Evolutionary conservation across 139 green algal species (phyloP), one percentile per base, ranked within the genome.

Genomic region (Micractinium sp.): DNA sequence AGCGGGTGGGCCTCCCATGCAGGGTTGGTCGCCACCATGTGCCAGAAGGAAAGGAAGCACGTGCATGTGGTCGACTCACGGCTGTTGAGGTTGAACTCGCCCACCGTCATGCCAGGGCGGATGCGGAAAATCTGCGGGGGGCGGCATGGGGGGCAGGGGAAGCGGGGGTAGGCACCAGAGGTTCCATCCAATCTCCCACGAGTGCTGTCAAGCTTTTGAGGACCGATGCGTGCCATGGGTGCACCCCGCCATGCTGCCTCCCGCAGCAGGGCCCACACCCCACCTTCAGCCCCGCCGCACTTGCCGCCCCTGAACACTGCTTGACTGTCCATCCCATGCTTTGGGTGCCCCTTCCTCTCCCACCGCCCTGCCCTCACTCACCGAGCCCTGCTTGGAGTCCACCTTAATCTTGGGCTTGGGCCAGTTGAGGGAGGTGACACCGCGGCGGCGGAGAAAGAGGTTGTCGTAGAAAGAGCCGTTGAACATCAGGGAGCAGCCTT

Each of bases 341-440:
- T 25, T 12, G 14, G 9, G 47, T 56, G 71, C 71, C 71, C 27
- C 63, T 82, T 67, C 19, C 39, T 39, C 9, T 84, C 67, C 15
- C 18, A 3, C 53, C 22, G 31, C 19, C 35, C 85, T n/a, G 56
- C 20, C 47, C 25, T 9, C 56, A 12, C 77, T 74, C 77, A 91
- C 88, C 77, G 88, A 86, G 18, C 90, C 91, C 47, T 93, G 87
- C 66, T 91, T 73, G 29, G 74, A 85, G 19, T 88, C 73, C 25
- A 98, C 93, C 77, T 96, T 95, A 73, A 98, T 90, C 87, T 98
- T 98, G 19, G 94, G 95, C 87, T 98, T 98, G 39, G 94, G 91
- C 93, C 94, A 98, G 29, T 85, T 75, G 16, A 97, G 86, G 20
- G 94, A 87, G 16, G 93, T 96, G 2, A 95, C 81, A 1, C 95